These are phyloP conservation scores for Chlamydomonas sp. DNA, from an alignment of 139 green algal species.

Conservation along the genomic window DNA sequence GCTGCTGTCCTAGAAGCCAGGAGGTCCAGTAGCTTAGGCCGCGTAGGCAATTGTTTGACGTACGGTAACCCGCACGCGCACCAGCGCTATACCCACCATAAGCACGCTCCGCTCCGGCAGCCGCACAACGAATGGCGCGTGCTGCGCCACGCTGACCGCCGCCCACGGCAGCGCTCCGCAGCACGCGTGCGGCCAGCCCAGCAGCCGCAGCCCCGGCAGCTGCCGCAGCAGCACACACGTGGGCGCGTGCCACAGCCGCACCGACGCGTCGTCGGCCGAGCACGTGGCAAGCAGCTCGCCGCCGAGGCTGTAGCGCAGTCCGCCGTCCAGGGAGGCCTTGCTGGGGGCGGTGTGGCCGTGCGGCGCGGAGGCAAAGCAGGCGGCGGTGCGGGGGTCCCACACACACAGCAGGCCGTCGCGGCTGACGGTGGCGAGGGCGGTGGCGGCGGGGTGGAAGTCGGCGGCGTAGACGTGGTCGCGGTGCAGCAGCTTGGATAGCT, in stretches of 20 bases:
- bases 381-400: not conserved
- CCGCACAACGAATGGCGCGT: constrained; percentile 24
- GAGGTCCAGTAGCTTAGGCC: too few species aligned
- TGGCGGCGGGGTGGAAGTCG: constrained; percentile 6
- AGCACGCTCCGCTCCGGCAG: constrained; percentile 8
- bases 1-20: too few species aligned
- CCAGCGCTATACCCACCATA: not conserved
- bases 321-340: constrained; percentile 7
- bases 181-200: not conserved
- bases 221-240: constrained; percentile 10
- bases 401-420: constrained; percentile 14
- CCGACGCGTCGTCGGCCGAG: not conserved
- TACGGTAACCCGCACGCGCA: not conserved
- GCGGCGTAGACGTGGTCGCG: constrained; percentile 25
- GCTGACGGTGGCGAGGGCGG: not conserved
- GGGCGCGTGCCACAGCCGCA: constrained; percentile 25
- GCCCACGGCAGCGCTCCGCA: constrained; percentile 10
- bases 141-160: not conserved
- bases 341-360: constrained; percentile 23
- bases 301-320: constrained; percentile 9
- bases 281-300: constrained; percentile 16
- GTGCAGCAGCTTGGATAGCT: not conserved
- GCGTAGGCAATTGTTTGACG: not conserved
- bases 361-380: not conserved
- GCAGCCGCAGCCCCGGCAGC: constrained; percentile 8